Conservation (phyloP, 371 early-diverging fungal species). For the Mucor lusitanicus region DNA sequence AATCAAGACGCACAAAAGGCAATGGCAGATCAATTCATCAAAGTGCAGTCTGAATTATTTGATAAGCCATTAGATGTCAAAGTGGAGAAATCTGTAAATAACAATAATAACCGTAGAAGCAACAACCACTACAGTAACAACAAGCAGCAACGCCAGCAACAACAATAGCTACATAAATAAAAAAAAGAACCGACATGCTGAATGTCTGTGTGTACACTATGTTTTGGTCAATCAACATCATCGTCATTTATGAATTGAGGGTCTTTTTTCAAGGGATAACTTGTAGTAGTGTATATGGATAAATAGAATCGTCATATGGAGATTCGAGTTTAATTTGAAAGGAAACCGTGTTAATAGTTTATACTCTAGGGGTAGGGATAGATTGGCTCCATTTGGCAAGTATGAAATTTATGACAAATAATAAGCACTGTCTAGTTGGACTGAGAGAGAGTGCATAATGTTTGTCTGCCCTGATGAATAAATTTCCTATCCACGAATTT, state of each 20-base stretch:
- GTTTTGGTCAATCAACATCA: too few relatives aligned
- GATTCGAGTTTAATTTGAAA: conserved; percentile 18
- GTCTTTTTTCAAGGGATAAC: not conserved
- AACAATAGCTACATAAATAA: not conserved
- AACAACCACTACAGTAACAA: not conserved
- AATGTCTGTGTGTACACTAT: not conserved
- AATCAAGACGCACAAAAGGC: conserved; percentile 26
- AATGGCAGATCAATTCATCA: conserved; percentile 25
- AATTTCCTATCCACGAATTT: not conserved
- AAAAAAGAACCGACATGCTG: not conserved
- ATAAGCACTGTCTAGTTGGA: not conserved
- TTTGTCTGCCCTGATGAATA: not conserved
- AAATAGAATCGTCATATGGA: conserved; percentile 12
- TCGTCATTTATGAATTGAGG: too few relatives aligned
- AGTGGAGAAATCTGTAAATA: conserved; percentile 16
- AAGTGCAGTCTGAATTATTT: conserved; percentile 22
- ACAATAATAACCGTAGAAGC: not conserved
- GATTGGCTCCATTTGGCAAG: conserved; percentile 8
- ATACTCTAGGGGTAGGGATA: not conserved
- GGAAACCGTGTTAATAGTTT: conserved; percentile 4
- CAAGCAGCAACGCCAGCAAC: not conserved
- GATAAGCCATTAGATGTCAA: conserved; percentile 27
- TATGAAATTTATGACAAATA: conserved; percentile 10
- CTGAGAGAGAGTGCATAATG: not conserved
- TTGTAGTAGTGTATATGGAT: not conserved